Evolutionary conservation across 257 asterid genomes (phyloP).

Genomic region (Primulina huaijiensis): DNA sequence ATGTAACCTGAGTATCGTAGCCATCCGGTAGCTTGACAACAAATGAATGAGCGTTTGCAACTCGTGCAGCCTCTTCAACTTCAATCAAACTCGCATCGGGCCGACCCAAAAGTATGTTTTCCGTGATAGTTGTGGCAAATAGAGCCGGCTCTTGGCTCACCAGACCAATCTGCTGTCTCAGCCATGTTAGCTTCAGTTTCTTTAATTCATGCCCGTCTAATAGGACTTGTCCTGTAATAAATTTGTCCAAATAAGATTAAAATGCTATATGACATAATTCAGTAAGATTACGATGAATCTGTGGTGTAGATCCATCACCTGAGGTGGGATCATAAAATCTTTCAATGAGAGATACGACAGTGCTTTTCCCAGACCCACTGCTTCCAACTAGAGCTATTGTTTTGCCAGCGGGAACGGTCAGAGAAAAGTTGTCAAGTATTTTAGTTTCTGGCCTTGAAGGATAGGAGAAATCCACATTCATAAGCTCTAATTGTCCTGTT

Average conservation of each 20-base stretch:
- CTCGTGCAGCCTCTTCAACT: constrained; percentile 37
- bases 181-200: background rate
- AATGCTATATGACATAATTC: background rate
- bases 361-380: constrained; percentile 93
- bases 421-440: constrained; percentile 55
- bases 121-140: background rate
- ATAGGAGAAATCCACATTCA: constrained; percentile 60
- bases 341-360: constrained; percentile 87
- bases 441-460: constrained; percentile 74
- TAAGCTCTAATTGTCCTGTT: constrained; percentile 73
- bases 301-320: constrained; percentile 35
- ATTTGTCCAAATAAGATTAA: background rate
- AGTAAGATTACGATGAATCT: background rate
- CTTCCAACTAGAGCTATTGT: constrained; percentile 91
- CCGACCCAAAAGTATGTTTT: constrained; percentile 21
- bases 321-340: constrained; percentile 89
- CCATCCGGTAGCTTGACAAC: constrained; percentile 76
- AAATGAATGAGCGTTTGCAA: background rate
- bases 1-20: constrained; percentile 69
- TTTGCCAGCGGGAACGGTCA: constrained; percentile 74
- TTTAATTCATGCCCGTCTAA: background rate
- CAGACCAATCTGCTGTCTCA: constrained; percentile 1
- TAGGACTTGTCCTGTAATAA: background rate
- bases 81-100: constrained; percentile 58
- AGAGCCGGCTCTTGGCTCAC: constrained; percentile 1